These are phyloP conservation scores for Tylopilus sp. DNA, from an alignment of 768 basidiomycete species.

Conservation along the genomic window DNA sequence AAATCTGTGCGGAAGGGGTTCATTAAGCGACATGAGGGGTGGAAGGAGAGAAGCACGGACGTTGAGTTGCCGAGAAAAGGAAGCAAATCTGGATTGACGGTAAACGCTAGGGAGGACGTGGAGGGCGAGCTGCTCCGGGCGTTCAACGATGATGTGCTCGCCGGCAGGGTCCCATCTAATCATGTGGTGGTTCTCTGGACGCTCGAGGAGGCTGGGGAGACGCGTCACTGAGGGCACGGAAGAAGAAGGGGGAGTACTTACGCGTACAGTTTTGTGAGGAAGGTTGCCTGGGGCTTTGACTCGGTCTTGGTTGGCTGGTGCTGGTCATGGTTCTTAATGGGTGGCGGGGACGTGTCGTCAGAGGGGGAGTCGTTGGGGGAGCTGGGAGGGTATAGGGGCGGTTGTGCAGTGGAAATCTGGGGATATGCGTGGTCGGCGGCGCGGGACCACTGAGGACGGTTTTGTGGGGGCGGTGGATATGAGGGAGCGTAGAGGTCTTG, in stretches of 20 bases:
- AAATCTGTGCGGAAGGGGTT: conserved; percentile 60
- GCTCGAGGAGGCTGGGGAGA: conserved; percentile 69
- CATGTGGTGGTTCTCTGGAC: conserved; percentile 93
- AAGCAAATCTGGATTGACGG: conserved; percentile 94
- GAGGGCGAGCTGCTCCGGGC: conserved; percentile 89
- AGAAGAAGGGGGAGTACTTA: conserved; percentile 40
- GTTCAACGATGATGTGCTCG: conserved; percentile 93
- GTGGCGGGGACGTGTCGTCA: conserved; percentile 46
- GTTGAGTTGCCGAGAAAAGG: conserved; percentile 97
- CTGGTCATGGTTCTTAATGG: conserved; percentile 37
- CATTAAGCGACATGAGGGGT: conserved; percentile 23
- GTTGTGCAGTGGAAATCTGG: conserved; percentile 32
- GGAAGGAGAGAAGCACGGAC: conserved; percentile 50
- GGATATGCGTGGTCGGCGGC: conserved; percentile 33
- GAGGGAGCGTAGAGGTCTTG: conserved; percentile 47
- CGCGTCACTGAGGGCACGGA: conserved; percentile 16
- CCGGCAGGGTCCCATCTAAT: conserved; percentile 94
- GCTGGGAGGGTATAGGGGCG: conserved; percentile 32
- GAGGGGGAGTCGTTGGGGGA: conserved; percentile 39
- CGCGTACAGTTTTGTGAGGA: conserved; percentile 96
- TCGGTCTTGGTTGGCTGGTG: conserved; percentile 63
- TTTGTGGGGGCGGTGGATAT: conserved; percentile 31
- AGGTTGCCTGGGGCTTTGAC: conserved; percentile 87
- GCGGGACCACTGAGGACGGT: conserved; percentile 41
- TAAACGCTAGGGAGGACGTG: conserved; percentile 94